Conservation (phyloP, 2,329 filamentous ascomycete genomes). For the Xylariaceae sp. region DNA sequence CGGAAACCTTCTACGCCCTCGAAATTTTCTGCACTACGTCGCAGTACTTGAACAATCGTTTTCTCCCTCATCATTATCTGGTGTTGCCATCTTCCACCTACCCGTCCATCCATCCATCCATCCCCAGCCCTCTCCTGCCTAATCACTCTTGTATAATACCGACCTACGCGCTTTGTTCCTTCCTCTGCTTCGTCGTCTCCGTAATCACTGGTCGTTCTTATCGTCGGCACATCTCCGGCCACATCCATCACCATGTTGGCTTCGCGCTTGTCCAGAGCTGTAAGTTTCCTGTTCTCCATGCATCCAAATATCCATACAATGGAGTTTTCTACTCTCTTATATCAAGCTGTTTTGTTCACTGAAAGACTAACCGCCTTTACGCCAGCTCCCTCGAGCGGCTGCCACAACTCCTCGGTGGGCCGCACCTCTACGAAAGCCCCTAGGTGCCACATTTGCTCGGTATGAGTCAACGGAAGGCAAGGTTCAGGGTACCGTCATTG, state of each 20-base stretch:
- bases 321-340: neutral
- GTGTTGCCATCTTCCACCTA: slow-evolving; percentile 25
- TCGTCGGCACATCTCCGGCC: slow-evolving; percentile 14
- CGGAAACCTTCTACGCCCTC: slow-evolving; percentile 28
- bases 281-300: slow-evolving; percentile 45
- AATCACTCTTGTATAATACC: slow-evolving; percentile 28
- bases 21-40: slow-evolving; percentile 30
- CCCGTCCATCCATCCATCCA: slow-evolving; percentile 32
- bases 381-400: slow-evolving; percentile 72
- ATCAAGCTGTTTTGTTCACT: neutral
- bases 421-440: slow-evolving; percentile 63
- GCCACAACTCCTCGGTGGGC: slow-evolving; percentile 65
- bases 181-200: slow-evolving; percentile 31
- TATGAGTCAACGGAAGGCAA: slow-evolving; percentile 79
- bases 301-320: neutral
- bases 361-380: neutral
- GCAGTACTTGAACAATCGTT: slow-evolving; percentile 19
- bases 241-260: slow-evolving; percentile 60
- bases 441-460: slow-evolving; percentile 69
- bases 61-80: slow-evolving; percentile 15
- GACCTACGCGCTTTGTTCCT: slow-evolving; percentile 32
- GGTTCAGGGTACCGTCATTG: slow-evolving; percentile 93
- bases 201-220: slow-evolving; percentile 34
- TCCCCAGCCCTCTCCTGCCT: slow-evolving; percentile 19
- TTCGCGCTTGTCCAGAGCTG: slow-evolving; percentile 68